phyloP scores from a whole-genome alignment of 2,329 filamentous ascomycete species.

The Exophiala sideris region DNA sequence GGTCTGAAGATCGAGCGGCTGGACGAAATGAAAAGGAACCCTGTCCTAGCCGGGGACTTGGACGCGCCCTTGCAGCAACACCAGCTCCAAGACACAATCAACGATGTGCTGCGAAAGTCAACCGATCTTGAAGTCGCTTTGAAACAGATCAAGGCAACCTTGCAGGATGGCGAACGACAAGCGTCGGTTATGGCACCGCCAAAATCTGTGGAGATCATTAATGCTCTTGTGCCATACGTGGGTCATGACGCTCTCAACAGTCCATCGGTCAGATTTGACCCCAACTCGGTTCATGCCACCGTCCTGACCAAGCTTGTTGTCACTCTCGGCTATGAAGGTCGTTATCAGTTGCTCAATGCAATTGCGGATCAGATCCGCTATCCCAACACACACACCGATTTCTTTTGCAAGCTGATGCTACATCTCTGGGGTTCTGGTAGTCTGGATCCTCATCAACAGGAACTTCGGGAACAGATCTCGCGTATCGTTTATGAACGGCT shows the following conservation, averaged over 20 bases:
- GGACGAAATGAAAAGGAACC: slow-evolving; percentile 68
- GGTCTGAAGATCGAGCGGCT: slow-evolving; percentile 73
- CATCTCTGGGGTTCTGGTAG: slow-evolving; percentile 71
- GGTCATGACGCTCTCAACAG: slow-evolving; percentile 67
- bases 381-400: slow-evolving; percentile 85
- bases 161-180: slow-evolving; percentile 3
- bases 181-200: slow-evolving; percentile 10
- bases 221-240: slow-evolving; percentile 79
- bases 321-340: slow-evolving; percentile 69
- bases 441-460: slow-evolving; percentile 67
- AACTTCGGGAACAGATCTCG: slow-evolving; percentile 86
- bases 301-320: slow-evolving; percentile 73
- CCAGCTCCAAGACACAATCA: slow-evolving; percentile 53
- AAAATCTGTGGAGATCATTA: slow-evolving; percentile 55
- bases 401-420: slow-evolving; percentile 82
- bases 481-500: slow-evolving; percentile 84
- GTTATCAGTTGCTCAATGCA: slow-evolving; percentile 78
- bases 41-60: slow-evolving; percentile 63
- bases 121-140: slow-evolving; percentile 58
- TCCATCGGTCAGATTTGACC: slow-evolving; percentile 57
- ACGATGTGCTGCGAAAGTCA: slow-evolving; percentile 47
- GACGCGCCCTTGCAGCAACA: slow-evolving; percentile 45
- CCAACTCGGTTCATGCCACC: slow-evolving; percentile 64
- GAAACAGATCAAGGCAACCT: slow-evolving; percentile 58
- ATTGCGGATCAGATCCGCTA: slow-evolving; percentile 91